These are phyloP conservation scores for Phyllosticta ampelicida DNA, from an alignment of 2,329 filamentous ascomycete genomes.

Conservation along the genomic window DNA sequence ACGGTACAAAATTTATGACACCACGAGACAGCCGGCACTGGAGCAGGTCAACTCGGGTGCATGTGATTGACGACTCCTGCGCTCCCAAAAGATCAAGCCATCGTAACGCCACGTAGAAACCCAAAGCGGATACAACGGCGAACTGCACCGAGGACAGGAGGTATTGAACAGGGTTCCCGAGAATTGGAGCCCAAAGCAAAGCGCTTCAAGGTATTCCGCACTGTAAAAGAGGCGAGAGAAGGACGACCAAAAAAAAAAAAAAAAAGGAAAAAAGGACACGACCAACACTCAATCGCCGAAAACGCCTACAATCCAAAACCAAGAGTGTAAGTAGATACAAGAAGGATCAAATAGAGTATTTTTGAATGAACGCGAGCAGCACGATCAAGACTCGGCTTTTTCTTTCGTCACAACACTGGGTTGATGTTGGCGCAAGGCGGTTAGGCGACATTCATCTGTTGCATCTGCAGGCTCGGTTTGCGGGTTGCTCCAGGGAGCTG, in stretches of 20 bases:
- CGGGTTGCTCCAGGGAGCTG: conserved; percentile 11
- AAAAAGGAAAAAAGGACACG: background rate
- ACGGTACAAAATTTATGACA: background rate
- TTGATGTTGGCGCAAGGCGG: background rate
- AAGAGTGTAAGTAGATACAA: background rate
- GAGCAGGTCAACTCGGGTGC: background rate
- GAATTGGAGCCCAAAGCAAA: background rate
- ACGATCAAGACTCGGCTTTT: background rate
- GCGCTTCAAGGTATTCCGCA: background rate
- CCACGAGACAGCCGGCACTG: background rate
- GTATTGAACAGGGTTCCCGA: background rate
- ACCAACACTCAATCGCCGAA: background rate
- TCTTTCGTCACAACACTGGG: background rate
- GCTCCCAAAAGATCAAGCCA: background rate
- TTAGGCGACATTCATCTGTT: conserved; percentile 6
- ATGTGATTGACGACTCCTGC: background rate
- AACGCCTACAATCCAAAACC: background rate
- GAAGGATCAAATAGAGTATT: background rate
- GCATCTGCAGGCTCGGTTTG: background rate
- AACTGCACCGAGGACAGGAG: background rate
- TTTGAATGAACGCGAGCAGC: background rate
- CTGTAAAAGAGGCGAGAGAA: background rate
- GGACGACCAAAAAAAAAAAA: too few relatives aligned
- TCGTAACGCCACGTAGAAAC: background rate
- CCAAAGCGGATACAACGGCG: background rate